Conservation (phyloP, 768 basidiomycete species). For the Lentinula detonsa region DNA sequence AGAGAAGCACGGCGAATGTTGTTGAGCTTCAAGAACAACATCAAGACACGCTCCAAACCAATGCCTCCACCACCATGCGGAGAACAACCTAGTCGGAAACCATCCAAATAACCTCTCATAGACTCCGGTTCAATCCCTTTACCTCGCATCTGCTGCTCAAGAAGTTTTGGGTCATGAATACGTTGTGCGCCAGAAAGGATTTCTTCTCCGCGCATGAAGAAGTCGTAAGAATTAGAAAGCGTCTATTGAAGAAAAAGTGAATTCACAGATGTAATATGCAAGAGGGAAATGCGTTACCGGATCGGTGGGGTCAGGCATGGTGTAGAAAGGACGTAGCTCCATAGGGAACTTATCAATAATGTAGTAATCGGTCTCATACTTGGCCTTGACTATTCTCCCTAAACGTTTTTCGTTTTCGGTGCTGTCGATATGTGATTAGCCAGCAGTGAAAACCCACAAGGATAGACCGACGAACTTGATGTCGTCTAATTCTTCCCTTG, state of each 20-base stretch:
- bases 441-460: neutral
- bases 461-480: conserved; percentile 57
- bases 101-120: conserved; percentile 92
- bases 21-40: conserved; percentile 96
- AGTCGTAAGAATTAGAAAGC: conserved; percentile 97
- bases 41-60: conserved; percentile 90
- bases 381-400: conserved; percentile 82
- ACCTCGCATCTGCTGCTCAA: conserved; percentile 77
- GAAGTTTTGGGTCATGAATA: conserved; percentile 83
- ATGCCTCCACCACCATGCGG: conserved; percentile 98
- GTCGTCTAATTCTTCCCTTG: conserved; percentile 76
- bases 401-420: conserved; percentile 95
- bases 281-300: conserved; percentile 44
- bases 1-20: conserved; percentile 90
- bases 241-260: conserved; percentile 37
- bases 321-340: conserved; percentile 95
- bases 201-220: conserved; percentile 99
- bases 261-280: conserved; percentile 3
- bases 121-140: conserved; percentile 87
- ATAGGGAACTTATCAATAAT: conserved; percentile 99
- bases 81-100: conserved; percentile 90
- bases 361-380: conserved; percentile 97
- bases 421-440: conserved; percentile 32
- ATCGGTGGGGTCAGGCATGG: conserved; percentile 95
- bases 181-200: conserved; percentile 98